These are phyloP conservation scores for Atalantia buxifolia DNA, from an alignment of 345 rosid species.

Conservation along the genomic window DNA sequence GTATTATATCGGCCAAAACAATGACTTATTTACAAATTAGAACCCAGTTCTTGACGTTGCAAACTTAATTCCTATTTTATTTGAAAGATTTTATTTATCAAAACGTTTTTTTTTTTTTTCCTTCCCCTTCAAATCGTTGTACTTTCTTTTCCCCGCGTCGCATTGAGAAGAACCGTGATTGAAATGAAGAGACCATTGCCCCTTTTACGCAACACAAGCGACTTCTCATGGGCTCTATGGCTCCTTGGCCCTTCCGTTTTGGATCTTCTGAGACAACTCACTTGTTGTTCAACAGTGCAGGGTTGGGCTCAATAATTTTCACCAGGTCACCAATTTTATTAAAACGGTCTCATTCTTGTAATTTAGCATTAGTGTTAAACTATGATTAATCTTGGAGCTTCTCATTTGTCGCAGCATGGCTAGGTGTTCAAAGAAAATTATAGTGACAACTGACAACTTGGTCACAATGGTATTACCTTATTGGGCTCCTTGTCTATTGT, in stretches of 20 bases:
- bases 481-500: background rate
- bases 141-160: background rate
- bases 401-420: background rate
- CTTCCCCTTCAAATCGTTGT: no score
- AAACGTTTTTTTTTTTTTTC: no score
- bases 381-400: background rate
- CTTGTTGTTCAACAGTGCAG: background rate
- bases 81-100: background rate
- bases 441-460: background rate
- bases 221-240: background rate
- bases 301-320: background rate
- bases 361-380: background rate
- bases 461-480: background rate
- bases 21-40: background rate
- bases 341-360: background rate
- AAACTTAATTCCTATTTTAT: background rate
- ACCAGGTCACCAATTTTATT: background rate
- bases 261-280: background rate
- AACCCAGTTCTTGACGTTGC: background rate
- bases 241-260: background rate
- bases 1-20: background rate
- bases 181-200: background rate
- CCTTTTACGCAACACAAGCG: accelerated
- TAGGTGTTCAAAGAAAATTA: background rate
- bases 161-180: background rate